A percentile compares a stretch with the other conserved stretches of the same genome.
phyloP scores from a whole-genome alignment of 192 early-diverging fungal genomes.

The Coemansia nantahalensis region DNA sequence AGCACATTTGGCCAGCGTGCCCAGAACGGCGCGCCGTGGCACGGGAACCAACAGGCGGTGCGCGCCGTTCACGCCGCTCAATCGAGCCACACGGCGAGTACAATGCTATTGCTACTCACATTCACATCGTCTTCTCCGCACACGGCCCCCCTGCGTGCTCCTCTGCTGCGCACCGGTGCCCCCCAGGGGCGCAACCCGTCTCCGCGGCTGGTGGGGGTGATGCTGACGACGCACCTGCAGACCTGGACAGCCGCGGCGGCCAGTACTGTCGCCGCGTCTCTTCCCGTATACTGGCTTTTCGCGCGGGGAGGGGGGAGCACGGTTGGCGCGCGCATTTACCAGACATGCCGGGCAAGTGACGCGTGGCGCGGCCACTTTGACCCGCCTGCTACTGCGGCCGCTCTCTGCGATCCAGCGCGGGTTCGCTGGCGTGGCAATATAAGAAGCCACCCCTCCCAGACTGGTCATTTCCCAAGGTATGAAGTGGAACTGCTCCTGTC shows the following conservation, averaged over 20 bases:
- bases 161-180: neutral
- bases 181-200: too few relatives aligned
- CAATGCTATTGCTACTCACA: conserved; percentile 14
- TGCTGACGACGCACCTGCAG: too few relatives aligned
- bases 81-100: conserved; percentile 21
- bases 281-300: conserved; percentile 11
- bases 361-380: conserved; percentile 18
- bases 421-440: conserved; percentile 6
- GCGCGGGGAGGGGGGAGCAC: too few relatives aligned
- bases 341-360: conserved; percentile 12
- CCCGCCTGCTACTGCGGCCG: conserved; percentile 3
- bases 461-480: too few relatives aligned
- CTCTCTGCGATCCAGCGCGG: neutral
- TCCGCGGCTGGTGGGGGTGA: too few relatives aligned
- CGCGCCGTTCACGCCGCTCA: conserved; percentile 10
- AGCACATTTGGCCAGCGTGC: too few relatives aligned
- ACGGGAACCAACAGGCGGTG: too few relatives aligned
- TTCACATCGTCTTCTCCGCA: conserved; percentile 6
- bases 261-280: neutral
- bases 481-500: too few relatives aligned
- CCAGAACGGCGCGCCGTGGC: too few relatives aligned
- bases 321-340: conserved; percentile 9
- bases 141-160: neutral
- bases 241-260: too few relatives aligned
- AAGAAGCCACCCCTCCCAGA: neutral